These are phyloP conservation scores for Boletus pseudo-olivaceus DNA, from an alignment of 768 basidiomycete species.

Conservation along the genomic window DNA sequence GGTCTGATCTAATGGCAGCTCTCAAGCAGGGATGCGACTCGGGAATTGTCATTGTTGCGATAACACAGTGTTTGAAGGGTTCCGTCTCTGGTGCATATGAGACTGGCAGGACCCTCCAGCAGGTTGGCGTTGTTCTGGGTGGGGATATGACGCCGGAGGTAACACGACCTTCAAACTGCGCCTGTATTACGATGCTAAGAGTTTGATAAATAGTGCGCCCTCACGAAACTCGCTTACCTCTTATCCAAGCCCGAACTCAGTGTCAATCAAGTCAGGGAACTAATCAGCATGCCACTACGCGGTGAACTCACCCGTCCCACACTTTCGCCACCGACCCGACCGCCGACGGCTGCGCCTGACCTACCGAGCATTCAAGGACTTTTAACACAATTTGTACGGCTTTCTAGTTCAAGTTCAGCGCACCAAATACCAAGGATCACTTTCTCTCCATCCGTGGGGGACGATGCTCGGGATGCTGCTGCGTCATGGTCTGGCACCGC, in stretches of 20 bases:
- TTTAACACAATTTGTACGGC: slow-evolving; percentile 64
- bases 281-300: slow-evolving; percentile 76
- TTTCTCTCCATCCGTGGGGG: slow-evolving; percentile 32
- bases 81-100: slow-evolving; percentile 83
- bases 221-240: slow-evolving; percentile 87
- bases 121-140: slow-evolving; percentile 78
- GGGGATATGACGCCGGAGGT: slow-evolving; percentile 98
- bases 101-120: slow-evolving; percentile 65
- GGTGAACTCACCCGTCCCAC: slow-evolving; percentile 76
- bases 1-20: slow-evolving; percentile 68
- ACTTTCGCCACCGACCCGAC: slow-evolving; percentile 41
- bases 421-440: slow-evolving; percentile 36
- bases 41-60: slow-evolving; percentile 85
- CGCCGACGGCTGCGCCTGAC: slow-evolving; percentile 38
- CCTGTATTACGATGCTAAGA: not conserved
- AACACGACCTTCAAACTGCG: not conserved
- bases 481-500: slow-evolving; percentile 81
- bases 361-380: slow-evolving; percentile 62
- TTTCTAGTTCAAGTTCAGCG: slow-evolving; percentile 47
- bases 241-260: slow-evolving; percentile 81
- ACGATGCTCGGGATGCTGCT: slow-evolving; percentile 39
- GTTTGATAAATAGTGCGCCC: slow-evolving; percentile 61
- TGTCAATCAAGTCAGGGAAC: slow-evolving; percentile 60
- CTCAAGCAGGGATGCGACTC: slow-evolving; percentile 79
- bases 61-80: slow-evolving; percentile 87